A percentile compares a stretch with the other conserved stretches of the same genome.
Conservation (phyloP, 164 flowering plant genomes). For the Dillenia turbinata region DNA sequence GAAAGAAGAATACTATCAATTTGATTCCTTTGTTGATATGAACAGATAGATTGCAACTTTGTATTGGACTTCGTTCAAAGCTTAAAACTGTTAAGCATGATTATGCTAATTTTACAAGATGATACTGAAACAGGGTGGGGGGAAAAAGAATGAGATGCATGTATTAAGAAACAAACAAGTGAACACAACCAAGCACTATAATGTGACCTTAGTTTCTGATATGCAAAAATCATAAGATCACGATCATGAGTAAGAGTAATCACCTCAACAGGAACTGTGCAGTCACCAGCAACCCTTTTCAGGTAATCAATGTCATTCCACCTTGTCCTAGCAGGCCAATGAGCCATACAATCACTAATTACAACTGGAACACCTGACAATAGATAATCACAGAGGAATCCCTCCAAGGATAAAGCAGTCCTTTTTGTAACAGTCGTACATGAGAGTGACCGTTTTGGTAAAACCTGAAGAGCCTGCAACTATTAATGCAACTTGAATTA, state of each 20-base stretch:
- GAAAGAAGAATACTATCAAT: no score
- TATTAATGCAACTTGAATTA: no score
- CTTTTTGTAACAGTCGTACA: conserved; percentile 51
- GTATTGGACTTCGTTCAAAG: no score
- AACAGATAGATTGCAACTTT: no score
- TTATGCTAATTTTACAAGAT: no score
- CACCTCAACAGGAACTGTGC: conserved; percentile 98
- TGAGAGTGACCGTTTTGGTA: conserved; percentile 70
- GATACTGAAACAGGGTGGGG: no score
- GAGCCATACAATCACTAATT: conserved; percentile 70
- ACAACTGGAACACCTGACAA: conserved; percentile 71
- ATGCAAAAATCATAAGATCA: neutral
- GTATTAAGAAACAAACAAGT: no score
- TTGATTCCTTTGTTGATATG: no score
- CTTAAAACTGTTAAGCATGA: no score
- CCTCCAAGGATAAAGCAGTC: conserved; percentile 75
- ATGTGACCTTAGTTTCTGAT: no score
- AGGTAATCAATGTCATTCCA: conserved; percentile 86
- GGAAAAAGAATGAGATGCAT: no score
- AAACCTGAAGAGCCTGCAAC: conserved; percentile 41
- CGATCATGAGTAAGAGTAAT: conserved; percentile 12
- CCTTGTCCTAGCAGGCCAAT: conserved; percentile 85
- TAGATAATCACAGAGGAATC: conserved; percentile 68
- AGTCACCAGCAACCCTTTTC: conserved; percentile 76
- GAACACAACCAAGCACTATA: no score